A percentile compares a stretch with the other conserved stretches of the same genome.
phyloP scores from a whole-genome alignment of 306 rosid genomes.

The Castanospermum australe region DNA sequence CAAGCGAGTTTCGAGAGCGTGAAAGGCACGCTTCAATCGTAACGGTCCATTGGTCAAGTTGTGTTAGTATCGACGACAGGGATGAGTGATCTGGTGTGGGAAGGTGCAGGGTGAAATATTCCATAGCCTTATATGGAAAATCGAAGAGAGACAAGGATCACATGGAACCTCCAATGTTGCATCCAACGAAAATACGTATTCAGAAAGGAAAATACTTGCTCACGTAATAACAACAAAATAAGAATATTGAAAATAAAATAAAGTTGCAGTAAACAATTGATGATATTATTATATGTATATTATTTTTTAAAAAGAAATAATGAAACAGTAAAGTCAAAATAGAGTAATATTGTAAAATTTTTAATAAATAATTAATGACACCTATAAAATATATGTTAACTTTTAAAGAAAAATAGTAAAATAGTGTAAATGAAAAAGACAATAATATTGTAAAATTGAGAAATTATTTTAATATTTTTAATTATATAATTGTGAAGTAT shows the following conservation, averaged over 20 bases:
- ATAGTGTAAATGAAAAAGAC: too few relatives aligned
- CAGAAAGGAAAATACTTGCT: not conserved
- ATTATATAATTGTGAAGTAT: too few relatives aligned
- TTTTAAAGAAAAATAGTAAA: not conserved
- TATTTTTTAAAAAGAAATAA: not conserved
- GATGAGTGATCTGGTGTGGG: conserved; percentile 31
- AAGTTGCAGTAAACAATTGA: too few relatives aligned
- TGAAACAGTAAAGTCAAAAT: too few relatives aligned
- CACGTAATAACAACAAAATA: too few relatives aligned
- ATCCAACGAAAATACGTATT: conserved; percentile 11
- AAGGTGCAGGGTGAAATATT: conserved; percentile 2
- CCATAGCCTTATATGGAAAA: conserved; percentile 21
- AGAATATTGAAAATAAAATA: too few relatives aligned
- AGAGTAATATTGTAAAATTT: too few relatives aligned
- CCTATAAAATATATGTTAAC: not conserved
- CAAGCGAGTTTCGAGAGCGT: conserved; percentile 21
- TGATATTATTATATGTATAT: not conserved
- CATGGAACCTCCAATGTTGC: conserved; percentile 31
- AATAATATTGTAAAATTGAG: too few relatives aligned
- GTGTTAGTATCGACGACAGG: not conserved
- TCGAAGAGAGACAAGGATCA: conserved; percentile 38
- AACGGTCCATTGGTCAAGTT: not conserved
- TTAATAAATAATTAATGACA: too few relatives aligned
- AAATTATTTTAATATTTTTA: too few relatives aligned
- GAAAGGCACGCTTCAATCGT: conserved; percentile 6